Evolutionary conservation across 129 eudicot genomes (phyloP), one percentile per base, ranked within the genome.

Genomic region (Dittrichia graveolens): DNA sequence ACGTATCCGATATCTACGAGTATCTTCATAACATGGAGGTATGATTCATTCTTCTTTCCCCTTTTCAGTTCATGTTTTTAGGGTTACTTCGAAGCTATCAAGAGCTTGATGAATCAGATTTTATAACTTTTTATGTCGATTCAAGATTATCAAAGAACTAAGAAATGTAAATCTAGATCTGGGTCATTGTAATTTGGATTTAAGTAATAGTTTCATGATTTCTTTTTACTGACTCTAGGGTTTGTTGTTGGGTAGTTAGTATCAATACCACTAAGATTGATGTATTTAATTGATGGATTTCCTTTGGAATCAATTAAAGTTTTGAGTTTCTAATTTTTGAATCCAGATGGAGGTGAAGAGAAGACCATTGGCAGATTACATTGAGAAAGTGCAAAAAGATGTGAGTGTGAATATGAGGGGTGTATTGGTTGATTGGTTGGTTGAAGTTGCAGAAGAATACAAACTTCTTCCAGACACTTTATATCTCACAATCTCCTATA

Each of bases 391-490:
- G 46, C 99, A 94, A 81, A 94, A 84, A 73, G 99, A 94, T 70
- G 83, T 90, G 54, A 94, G 66, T 24, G 87, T 89, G 61, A 86
- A 70, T 63, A 84, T 82, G 89, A 84, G 99, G 72, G 86, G 86
- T 12, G 76, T 94, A 50, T 81, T 90, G 81, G 82, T 94, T 18
- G 99, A 94, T 83, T 94, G 99, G 99, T 78, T 91, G 58, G 91
- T 91, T n/a, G 97, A 91, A 72, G 95, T 91, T 59, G 86, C 92
- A 18, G 92, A 91, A 72, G 97, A 91, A 40, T 91, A 88, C 81
- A 91, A 82, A 71, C 89, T 91, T 79, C 83, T 85, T 64, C 69
- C 96, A 3, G 97, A 90, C 24, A 88, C 97, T 37, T 81, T 94
- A 42, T 90, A 90, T 57, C 76, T 90, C 53, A 69, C 97, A 0